phyloP scores from a whole-genome alignment of 2,329 filamentous ascomycete species.

The Cadophora gregata region DNA sequence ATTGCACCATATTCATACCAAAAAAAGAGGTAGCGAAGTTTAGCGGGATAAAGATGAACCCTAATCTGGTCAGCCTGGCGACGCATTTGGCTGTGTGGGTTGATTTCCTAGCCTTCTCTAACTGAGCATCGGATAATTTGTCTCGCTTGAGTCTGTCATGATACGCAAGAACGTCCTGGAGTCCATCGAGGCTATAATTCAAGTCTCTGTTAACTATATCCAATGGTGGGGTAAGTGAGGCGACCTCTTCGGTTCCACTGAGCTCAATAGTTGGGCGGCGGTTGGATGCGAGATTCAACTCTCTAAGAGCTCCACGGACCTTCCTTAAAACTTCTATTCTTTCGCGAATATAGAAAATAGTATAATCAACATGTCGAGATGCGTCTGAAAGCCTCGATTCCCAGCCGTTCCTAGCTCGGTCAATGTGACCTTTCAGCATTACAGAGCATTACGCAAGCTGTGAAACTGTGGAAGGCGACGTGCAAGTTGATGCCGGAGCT shows the following conservation, averaged over 20 bases:
- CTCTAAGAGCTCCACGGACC: too few relatives aligned
- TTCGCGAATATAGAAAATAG: too few relatives aligned
- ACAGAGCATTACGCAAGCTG: neutral
- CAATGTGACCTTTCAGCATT: neutral
- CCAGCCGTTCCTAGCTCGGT: neutral
- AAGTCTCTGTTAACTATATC: neutral
- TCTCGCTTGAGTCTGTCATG: neutral
- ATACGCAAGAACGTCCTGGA: neutral
- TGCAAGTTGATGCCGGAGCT: neutral
- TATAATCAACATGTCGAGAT: too few relatives aligned
- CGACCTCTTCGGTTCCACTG: too few relatives aligned
- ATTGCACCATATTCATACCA: neutral
- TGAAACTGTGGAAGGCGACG: neutral
- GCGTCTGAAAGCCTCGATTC: too few relatives aligned
- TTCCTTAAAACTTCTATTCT: too few relatives aligned
- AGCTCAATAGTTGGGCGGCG: too few relatives aligned
- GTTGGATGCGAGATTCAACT: too few relatives aligned
- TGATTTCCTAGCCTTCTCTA: neutral
- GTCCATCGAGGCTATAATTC: neutral
- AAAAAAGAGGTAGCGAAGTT: neutral
- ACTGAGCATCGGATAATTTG: neutral
- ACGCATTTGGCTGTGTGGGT: neutral
- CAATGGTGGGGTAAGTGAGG: neutral
- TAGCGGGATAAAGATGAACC: neutral
- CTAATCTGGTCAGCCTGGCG: neutral